Evolutionary conservation across 1,139 yeast species (phyloP), one percentile per base, ranked within the genome.

Genomic region (Saccharomycopsis crataegensis): DNA sequence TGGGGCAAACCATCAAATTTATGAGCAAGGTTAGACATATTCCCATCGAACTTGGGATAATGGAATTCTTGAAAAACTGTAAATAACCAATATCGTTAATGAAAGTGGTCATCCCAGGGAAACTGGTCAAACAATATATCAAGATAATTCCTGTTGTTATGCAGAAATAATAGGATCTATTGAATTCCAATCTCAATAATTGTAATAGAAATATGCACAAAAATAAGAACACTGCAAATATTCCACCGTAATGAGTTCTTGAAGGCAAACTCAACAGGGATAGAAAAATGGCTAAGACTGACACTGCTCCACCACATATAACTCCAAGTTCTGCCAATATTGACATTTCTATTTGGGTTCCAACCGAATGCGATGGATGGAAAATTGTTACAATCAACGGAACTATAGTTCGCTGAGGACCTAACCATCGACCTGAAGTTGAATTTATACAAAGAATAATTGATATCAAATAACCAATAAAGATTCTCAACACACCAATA

Each of bases 321-420:
- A 74, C 71, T 4, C 80, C 80, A 8, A 73, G 3, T 1, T 73
- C 62, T 0, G 79, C 69, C 34, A 66, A 65, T 1, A 70, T 6
- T 0, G 77, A 68, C 51, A 76, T 70, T 58, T 77, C 80, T 52
- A 78, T 53, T 58, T 77, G 80, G 1, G 75, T 69, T n/a, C 80
- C 80, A 5, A 73, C 56, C 2, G 71, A 66, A 52, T 77, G 70
- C 1, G 71, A 76, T 1, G 80, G 78, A 59, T 77, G 81, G 54
- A 74, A 76, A 11, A 76, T 59, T 2, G 76, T 50, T 0, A 69
- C 68, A 0, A 78, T 73, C 8, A 76, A 57, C 0, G 78, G 77
- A 38, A 74, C 60, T 54, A 76, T 70, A 34, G 64, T 63, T 36
- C 70, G 58, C 17, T 65, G 52, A 48, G 64, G 64, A 2, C 79